Evolutionary conservation across 495 filamentous ascomycete genomes (phyloP), one percentile per base, ranked within the genome.

Genomic region (Xylaria intraflava): DNA sequence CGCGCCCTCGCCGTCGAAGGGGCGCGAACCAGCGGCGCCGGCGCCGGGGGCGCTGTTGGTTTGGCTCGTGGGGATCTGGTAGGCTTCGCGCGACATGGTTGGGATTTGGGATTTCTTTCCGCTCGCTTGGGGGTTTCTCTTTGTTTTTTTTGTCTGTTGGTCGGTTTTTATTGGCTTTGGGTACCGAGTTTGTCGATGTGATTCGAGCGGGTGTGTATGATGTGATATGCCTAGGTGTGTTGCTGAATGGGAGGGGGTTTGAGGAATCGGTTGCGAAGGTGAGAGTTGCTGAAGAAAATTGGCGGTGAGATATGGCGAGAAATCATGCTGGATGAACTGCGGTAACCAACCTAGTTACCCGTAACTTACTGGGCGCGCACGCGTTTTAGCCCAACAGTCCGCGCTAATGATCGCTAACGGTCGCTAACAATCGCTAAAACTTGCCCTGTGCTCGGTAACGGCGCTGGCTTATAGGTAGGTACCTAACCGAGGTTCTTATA

Each of bases 1-100:
- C 64, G 67, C 63, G 55, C 62, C 65, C 45, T 65, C 61, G 49
- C 22, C 39, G 36, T 62, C 69, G 60, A 68, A 68, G 49, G 65
- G 53, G 59, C 60, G 52, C 64, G 49, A 62, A 0, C 57, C 58
- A 43, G 62, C 57, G 46, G 54, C 39, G 40, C 60, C 52, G 33
- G 55, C 52, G 58, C 70, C 65, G 30, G 67, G 60, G 47, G 61
- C 61, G 45, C 60, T 59, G 30, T 36, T 24, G 17, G 46, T 16
- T 6, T 54, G 55, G 41, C 48, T 49, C 11, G 73, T 74, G 12
- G 83, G 80, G 42, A 81, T 73, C 46, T 81, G 76, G 67, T 86
- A 85, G 43, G 72, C 67, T 72, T 85, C 81, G 67, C 80, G 80
- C 17, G 81, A 80, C 78, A 83, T 82, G 12, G 17, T 42, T 16